phyloP scores from a whole-genome alignment of 2,329 filamentous ascomycete genomes.

The Karstenula rhodostoma region DNA sequence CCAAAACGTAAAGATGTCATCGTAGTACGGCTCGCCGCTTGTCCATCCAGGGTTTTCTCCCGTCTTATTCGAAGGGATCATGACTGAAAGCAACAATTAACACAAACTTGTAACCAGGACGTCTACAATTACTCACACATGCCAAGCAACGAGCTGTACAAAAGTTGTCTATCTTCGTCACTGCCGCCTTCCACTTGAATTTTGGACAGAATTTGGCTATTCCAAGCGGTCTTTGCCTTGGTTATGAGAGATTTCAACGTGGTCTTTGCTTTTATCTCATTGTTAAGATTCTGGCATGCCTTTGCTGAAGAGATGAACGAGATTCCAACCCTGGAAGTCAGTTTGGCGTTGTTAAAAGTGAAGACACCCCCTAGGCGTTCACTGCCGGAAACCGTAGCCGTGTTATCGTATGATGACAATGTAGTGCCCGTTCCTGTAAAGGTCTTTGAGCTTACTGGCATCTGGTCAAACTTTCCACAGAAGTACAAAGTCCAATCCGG shows the following conservation, averaged over 20 bases:
- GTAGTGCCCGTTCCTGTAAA: constrained; percentile 41
- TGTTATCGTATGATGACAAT: constrained; percentile 30
- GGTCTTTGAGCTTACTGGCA: constrained; percentile 36
- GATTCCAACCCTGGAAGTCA: constrained; percentile 70
- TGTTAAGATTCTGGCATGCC: constrained; percentile 66
- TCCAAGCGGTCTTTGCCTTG: constrained; percentile 65
- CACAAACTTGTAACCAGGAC: neutral
- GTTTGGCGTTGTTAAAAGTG: constrained; percentile 57
- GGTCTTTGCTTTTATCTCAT: constrained; percentile 62
- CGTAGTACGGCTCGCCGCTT: constrained; percentile 72
- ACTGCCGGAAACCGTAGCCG: constrained; percentile 31
- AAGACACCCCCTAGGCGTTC: constrained; percentile 59
- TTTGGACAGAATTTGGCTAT: constrained; percentile 68
- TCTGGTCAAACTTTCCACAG: constrained; percentile 66
- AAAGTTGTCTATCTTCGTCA: constrained; percentile 62
- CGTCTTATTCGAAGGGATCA: constrained; percentile 74
- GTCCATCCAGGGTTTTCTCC: constrained; percentile 74
- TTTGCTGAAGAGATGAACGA: constrained; percentile 71
- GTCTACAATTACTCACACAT: constrained; percentile 54
- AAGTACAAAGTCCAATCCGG: constrained; percentile 70
- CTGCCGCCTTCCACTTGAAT: constrained; percentile 68
- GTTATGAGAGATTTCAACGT: constrained; percentile 56
- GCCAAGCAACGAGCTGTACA: constrained; percentile 75
- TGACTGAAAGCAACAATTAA: constrained; percentile 34
- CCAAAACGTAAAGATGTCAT: constrained; percentile 77